phyloP scores from a whole-genome alignment of 1,284 basidiomycete genomes.

The Microbotryomycetes sp. region DNA sequence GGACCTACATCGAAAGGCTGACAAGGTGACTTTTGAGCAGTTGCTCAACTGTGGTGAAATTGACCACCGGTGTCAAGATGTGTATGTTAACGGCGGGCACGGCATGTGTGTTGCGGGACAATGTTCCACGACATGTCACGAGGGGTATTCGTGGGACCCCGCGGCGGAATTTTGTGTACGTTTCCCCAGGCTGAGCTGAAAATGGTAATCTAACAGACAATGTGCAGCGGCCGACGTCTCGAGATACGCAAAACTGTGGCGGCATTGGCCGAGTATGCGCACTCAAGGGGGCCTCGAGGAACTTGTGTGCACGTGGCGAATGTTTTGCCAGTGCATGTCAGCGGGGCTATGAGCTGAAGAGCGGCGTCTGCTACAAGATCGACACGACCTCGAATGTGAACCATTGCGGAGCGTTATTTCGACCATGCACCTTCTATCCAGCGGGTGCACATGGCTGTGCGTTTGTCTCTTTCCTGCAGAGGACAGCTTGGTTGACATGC shows the following conservation, averaged over 20 bases:
- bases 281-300: background rate
- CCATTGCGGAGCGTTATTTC: slow-evolving; percentile 9
- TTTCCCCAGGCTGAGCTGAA: background rate
- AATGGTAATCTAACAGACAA: background rate
- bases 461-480: background rate
- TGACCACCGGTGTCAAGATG: background rate
- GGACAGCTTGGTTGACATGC: background rate
- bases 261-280: background rate
- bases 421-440: background rate
- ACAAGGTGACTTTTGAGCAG: background rate
- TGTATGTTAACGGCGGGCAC: background rate
- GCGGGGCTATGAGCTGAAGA: background rate
- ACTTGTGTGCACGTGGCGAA: background rate
- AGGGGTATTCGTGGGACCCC: background rate
- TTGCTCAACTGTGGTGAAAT: background rate
- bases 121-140: background rate
- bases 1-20: too few relatives aligned
- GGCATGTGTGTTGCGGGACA: background rate
- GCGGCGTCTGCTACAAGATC: background rate
- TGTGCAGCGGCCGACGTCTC: background rate
- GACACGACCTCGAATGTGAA: slow-evolving; percentile 3
- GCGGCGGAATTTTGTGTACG: background rate
- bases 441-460: background rate
- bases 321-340: background rate
- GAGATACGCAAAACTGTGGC: slow-evolving; percentile 5